Conservation (phyloP, 148 eudicot genomes). For the Drosera capensis region DNA sequence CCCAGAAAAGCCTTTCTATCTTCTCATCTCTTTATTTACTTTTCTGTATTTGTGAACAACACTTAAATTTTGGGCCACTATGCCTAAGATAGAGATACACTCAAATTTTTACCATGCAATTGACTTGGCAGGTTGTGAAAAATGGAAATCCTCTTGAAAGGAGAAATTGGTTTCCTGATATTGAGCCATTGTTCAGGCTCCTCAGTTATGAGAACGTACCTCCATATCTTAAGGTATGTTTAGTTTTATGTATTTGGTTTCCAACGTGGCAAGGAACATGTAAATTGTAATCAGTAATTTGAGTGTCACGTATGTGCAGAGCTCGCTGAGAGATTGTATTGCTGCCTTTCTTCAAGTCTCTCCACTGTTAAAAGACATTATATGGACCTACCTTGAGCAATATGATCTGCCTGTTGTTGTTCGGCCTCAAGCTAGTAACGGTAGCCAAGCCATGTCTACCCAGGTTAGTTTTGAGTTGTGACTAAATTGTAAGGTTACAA, state of each 20-base stretch:
- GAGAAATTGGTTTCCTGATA: slow-evolving; percentile 91
- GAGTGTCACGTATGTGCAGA: slow-evolving; percentile 26
- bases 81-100: not conserved
- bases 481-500: not conserved
- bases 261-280: not conserved
- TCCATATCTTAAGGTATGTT: slow-evolving; percentile 95
- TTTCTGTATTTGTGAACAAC: not conserved
- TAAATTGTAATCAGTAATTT: slow-evolving; percentile 2
- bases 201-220: slow-evolving; percentile 97
- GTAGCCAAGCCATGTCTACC: slow-evolving; percentile 27
- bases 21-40: not conserved
- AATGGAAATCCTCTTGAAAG: slow-evolving; percentile 67
- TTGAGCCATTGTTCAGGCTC: slow-evolving; percentile 90
- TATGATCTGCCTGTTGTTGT: slow-evolving; percentile 96
- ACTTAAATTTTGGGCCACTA: not conserved
- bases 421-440: slow-evolving; percentile 52
- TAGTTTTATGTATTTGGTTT: not conserved
- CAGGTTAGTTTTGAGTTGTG: slow-evolving; percentile 31
- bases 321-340: slow-evolving; percentile 75
- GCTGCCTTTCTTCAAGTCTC: slow-evolving; percentile 57
- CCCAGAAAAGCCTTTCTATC: no score
- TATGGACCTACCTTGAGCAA: slow-evolving; percentile 89
- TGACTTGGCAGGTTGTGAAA: slow-evolving; percentile 48
- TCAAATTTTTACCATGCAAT: not conserved
- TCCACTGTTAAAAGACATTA: slow-evolving; percentile 65